phyloP scores from a whole-genome alignment of 768 basidiomycete genomes.

The Boletus reticuloceps region DNA sequence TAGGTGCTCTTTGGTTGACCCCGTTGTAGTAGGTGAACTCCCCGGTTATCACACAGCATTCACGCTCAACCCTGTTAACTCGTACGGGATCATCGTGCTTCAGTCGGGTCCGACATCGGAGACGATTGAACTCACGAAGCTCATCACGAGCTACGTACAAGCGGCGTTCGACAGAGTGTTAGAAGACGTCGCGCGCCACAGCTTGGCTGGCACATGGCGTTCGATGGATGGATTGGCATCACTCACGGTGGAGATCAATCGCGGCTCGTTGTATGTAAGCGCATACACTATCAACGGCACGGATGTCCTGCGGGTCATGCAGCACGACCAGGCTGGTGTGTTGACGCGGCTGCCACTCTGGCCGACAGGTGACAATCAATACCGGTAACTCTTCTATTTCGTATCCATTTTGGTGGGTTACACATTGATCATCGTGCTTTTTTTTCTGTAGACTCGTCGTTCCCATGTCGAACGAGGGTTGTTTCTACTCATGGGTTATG shows the following conservation, averaged over 20 bases:
- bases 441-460: constrained; percentile 10
- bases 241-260: constrained; percentile 31
- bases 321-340: constrained; percentile 8
- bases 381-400: constrained; percentile 25
- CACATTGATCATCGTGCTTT: not conserved
- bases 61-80: constrained; percentile 37
- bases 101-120: constrained; percentile 37
- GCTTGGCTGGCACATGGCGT: constrained; percentile 37
- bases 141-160: constrained; percentile 34
- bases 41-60: constrained; percentile 41
- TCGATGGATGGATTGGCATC: constrained; percentile 25
- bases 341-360: constrained; percentile 25
- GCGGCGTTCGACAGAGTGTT: constrained; percentile 35
- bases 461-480: constrained; percentile 16
- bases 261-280: constrained; percentile 28
- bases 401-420: not conserved
- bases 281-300: constrained; percentile 33
- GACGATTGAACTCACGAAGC: constrained; percentile 29
- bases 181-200: constrained; percentile 21
- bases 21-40: constrained; percentile 36
- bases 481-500: constrained; percentile 18
- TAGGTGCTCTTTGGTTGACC: not conserved
- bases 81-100: constrained; percentile 42
- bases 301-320: constrained; percentile 35
- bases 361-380: constrained; percentile 40